Evolutionary conservation across 148 eudicot genomes (phyloP).

Genomic region (Mesembryanthemum crystallinum): DNA sequence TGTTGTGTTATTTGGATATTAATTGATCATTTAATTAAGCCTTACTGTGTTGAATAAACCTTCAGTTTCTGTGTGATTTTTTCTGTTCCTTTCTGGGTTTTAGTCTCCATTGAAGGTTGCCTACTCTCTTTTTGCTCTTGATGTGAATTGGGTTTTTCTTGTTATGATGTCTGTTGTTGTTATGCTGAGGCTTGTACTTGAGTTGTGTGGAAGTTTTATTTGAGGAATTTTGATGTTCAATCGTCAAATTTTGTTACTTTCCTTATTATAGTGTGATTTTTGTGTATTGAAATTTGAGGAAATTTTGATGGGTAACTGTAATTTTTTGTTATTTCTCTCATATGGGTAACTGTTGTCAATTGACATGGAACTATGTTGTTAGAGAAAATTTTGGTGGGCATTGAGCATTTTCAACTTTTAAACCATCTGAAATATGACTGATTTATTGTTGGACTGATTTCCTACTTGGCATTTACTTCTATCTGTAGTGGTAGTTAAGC

Average conservation of each 20-base stretch:
- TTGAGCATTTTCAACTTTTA: not conserved
- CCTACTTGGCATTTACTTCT: not conserved
- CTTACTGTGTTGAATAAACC: not conserved
- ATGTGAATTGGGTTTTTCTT: constrained; percentile 21
- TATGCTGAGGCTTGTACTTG: not conserved
- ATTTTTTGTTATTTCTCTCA: not conserved
- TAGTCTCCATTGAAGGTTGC: not conserved
- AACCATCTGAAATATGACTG: not conserved
- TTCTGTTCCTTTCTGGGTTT: constrained; percentile 2
- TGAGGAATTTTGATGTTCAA: constrained; percentile 4
- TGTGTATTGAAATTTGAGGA: not conserved
- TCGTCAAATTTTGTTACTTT: constrained; percentile 1
- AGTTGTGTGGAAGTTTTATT: not conserved
- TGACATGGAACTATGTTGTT: not conserved
- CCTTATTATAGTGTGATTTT: too few species aligned
- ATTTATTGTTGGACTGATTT: not conserved
- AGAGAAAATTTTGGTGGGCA: not conserved
- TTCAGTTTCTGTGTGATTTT: not conserved
- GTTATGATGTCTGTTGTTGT: not conserved
- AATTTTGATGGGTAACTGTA: not conserved
- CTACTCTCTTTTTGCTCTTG: not conserved
- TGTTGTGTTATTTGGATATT: not conserved
- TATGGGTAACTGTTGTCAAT: not conserved
- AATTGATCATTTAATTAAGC: not conserved
- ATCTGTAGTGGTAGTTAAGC: not conserved